Base-by-base conservation (phyloP, 2,329 filamentous ascomycete species). In the Phyllosticta capitalensis region DNA sequence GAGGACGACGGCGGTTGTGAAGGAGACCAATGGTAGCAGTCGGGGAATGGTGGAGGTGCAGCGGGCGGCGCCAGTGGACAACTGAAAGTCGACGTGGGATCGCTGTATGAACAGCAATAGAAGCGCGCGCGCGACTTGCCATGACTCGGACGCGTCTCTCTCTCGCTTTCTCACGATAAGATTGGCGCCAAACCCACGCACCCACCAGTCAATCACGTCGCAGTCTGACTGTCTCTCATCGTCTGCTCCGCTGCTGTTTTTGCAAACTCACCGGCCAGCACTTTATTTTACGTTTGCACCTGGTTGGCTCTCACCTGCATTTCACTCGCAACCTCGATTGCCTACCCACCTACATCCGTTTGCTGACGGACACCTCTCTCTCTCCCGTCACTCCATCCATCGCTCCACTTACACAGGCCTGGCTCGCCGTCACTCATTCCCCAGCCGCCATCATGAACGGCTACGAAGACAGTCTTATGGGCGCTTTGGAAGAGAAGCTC, bases 401-500 rank as follows among this genome's bases (percentile, higher is more conserved):
- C 51, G 33, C 7, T 3, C 3, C 24, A 7, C 24, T 26, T 4
- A 51, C 17, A 22, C 9, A 6, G 22, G 7, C 33, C 38, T 45
- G 38, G 14, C 38, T n/a, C 17, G 45, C 48, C 22, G 22, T 28
- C 48, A 55, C 21, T 26, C 24, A 7, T 20, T 20, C 48, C 4
- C 5, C 12, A 20, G n/a, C 45, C 10, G 52, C 33, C 56, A 50
- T 12, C 56, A 59, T 59, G 56, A 59, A 59, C 52, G 58, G 58
- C 52, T 55, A 59, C 48, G 38, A 45, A n/a, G 45, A 60, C 5
- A 53, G 38, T 21, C 49, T 52, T 5, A 54, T 56, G n/a, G 49
- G 54, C 3, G 48, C 54, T 22, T 28, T 60, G n/a, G 58, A 60
- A 48, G 54, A 60, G 20, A 67, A 69, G 59, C 67, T 73, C 65